Conservation (phyloP, 352 stramenopile species). For the Phytophthora pseudosyringae region DNA sequence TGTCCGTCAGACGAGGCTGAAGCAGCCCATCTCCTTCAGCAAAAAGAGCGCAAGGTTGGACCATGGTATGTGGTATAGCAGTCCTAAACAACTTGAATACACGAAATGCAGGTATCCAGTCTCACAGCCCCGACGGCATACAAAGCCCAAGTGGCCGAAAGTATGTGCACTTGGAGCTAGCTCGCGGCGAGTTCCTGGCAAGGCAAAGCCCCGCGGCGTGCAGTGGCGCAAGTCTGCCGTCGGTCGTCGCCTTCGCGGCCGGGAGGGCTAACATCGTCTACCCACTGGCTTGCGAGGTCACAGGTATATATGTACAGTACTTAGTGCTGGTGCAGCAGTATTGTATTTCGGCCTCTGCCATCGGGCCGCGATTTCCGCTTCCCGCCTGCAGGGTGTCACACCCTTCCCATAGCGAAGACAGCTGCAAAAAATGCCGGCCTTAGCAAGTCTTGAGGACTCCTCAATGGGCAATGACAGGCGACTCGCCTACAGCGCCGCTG, state of each 20-base stretch:
- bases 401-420: conserved; percentile 20
- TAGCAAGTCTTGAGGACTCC: not conserved
- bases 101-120: not conserved
- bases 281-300: too few relatives aligned
- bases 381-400: conserved; percentile 22
- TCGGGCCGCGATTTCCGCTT: conserved; percentile 10
- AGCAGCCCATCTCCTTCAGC: conserved; percentile 19
- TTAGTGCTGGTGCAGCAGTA: not conserved
- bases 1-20: conserved; percentile 15
- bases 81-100: not conserved
- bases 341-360: not conserved
- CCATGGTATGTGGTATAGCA: conserved; percentile 8
- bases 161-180: conserved; percentile 16
- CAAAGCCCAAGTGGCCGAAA: conserved; percentile 17
- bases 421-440: conserved; percentile 19
- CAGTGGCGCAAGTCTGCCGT: conserved; percentile 33
- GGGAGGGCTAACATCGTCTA: too few relatives aligned
- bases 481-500: not conserved
- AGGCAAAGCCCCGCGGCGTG: conserved; percentile 9
- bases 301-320: too few relatives aligned
- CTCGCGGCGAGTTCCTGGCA: conserved; percentile 25
- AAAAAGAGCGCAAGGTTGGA: conserved; percentile 27
- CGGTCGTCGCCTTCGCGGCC: conserved; percentile 1
- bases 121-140: conserved; percentile 1
- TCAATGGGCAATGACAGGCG: conserved; percentile 10